Evolutionary conservation across 306 rosid genomes (phyloP), one percentile per base, ranked within the genome.

Genomic region (Fragaria iinumae): DNA sequence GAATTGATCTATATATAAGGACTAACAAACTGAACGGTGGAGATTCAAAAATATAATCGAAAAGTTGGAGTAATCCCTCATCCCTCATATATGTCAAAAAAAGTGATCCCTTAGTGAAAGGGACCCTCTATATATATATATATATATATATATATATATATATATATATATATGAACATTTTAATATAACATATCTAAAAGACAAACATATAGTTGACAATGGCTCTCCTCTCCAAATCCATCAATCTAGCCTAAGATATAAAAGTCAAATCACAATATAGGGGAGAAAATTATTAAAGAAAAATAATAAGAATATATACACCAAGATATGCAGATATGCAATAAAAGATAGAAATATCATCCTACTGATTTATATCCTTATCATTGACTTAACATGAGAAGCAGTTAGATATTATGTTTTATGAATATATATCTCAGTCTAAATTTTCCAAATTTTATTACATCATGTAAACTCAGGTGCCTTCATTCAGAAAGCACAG

Each of bases 391-490:
- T 8, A 4, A 25, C 34, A 69, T 45, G 59, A 25, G n/a, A 27
- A 52, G n/a, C 59, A 16, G 38, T 8, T 23, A 45, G 10, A 69
- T 17, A 25, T 44, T 25, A n/a, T 69, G 41, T 69, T 47, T 69
- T 38, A 17, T 11, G 69, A 55, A 78, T 49, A 52, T 60, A 29
- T 32, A 81, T 68, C 57, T 67, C 67, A 65, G 67, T 10, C 36
- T 1, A n/a, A 60, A 12, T 62, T 48, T 62, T 49, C 1, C 34
- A 32, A 32, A 32, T 32, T 32, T 62, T 17, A 14, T 25, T 5
- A 21, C 16, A 36, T 5, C 44, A 36, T 2, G 47, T 65, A 36
- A 36, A 65, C 12, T 8, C 47, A 18, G 45, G 45, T 32, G 25
- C 25, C 21, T 34, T 34, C 25, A 65, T 65, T 16, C 23, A 17